Conservation (phyloP, 306 rosid genomes). For the Carpinus fangiana region DNA sequence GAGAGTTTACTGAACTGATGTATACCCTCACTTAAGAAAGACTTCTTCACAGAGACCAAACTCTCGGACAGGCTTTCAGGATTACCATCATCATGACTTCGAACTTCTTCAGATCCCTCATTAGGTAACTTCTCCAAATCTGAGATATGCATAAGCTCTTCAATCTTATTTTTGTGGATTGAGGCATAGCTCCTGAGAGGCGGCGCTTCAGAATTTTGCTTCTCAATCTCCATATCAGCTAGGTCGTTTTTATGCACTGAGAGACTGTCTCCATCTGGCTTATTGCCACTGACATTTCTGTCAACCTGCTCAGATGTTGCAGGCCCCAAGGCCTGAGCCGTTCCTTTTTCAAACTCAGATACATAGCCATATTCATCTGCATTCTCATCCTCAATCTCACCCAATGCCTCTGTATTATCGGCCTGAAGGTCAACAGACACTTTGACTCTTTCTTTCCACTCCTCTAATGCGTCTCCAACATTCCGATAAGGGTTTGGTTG, state of each 20-base stretch:
- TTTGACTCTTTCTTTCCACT: conserved; percentile 70
- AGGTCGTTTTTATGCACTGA: conserved; percentile 38
- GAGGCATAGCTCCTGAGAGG: conserved; percentile 36
- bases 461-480: conserved; percentile 68
- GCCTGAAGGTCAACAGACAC: conserved; percentile 63
- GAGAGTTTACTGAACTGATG: conserved; percentile 50
- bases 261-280: conserved; percentile 37
- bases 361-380: conserved; percentile 92
- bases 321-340: conserved; percentile 86
- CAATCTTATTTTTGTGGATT: conserved; percentile 38
- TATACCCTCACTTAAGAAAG: conserved; percentile 48
- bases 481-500: conserved; percentile 78
- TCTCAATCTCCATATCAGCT: conserved; percentile 50
- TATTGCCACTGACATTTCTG: conserved; percentile 42
- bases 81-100: conserved; percentile 28
- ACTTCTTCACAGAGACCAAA: conserved; percentile 57
- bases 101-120: conserved; percentile 43
- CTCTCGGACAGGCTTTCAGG: conserved; percentile 43
- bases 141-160: conserved; percentile 44
- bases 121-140: conserved; percentile 39
- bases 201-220: conserved; percentile 44
- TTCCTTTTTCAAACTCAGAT: conserved; percentile 71
- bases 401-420: conserved; percentile 41
- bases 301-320: conserved; percentile 82
- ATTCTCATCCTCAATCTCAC: conserved; percentile 58